Evolutionary conservation across 2,329 filamentous ascomycete genomes (phyloP).

Genomic region (Penicillium crustosum): DNA sequence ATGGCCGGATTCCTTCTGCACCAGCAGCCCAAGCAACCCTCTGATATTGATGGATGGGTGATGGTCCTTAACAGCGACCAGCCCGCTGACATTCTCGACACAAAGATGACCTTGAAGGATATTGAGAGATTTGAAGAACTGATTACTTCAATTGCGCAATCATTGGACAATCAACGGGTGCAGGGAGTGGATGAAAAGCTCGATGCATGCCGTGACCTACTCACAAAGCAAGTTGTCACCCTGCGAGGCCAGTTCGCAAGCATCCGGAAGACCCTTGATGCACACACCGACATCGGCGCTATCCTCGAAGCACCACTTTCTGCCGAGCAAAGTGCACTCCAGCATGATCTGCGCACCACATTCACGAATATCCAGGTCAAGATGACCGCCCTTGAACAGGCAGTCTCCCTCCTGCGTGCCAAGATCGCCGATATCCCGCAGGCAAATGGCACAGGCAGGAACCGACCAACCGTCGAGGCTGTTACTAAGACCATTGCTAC

Average conservation of each 20-base stretch:
- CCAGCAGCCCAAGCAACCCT: constrained; percentile 46
- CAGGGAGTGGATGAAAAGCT: constrained; percentile 68
- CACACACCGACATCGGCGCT: constrained; percentile 67
- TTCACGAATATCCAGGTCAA: constrained; percentile 72
- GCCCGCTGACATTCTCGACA: constrained; percentile 67
- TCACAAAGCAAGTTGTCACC: constrained; percentile 65
- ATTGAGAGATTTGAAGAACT: constrained; percentile 67
- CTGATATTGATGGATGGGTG: constrained; percentile 52
- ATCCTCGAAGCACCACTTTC: constrained; percentile 73
- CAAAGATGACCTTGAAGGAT: constrained; percentile 73
- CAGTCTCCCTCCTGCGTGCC: constrained; percentile 73
- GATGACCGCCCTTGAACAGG: constrained; percentile 76
- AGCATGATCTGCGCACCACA: constrained; percentile 76
- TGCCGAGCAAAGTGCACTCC: constrained; percentile 78
- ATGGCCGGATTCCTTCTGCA: constrained; percentile 57
- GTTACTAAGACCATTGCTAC: constrained; percentile 88
- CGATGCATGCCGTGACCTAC: constrained; percentile 64
- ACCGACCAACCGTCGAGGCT: constrained; percentile 82
- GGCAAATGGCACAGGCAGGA: constrained; percentile 48
- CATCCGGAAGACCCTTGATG: constrained; percentile 71
- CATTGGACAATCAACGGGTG: constrained; percentile 67
- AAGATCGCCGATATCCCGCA: constrained; percentile 63
- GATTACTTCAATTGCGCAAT: constrained; percentile 63
- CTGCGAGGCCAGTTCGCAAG: constrained; percentile 76
- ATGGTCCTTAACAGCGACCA: constrained; percentile 48